Conservation (phyloP, 139 green algal species). For the Chlorella ohadii region DNA sequence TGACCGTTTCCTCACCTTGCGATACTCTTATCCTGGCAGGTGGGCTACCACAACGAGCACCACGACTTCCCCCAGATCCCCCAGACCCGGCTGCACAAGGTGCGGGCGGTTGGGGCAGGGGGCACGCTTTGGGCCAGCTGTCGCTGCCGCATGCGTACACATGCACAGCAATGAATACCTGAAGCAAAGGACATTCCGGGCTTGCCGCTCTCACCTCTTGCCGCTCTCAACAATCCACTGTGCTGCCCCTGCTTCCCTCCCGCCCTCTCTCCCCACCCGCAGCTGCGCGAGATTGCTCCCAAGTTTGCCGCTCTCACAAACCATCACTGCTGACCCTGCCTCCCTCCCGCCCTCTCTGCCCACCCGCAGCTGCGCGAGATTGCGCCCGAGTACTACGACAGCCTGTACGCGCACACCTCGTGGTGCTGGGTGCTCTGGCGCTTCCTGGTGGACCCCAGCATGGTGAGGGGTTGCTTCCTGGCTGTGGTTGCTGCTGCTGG, state of each 20-base stretch:
- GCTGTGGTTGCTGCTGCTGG: no score
- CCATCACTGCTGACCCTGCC: neutral
- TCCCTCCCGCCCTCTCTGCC: neutral
- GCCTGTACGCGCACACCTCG: slow-evolving; percentile 63
- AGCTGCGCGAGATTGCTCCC: no score
- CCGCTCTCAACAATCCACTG: no score
- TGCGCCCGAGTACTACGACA: slow-evolving; percentile 78
- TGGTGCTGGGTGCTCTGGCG: slow-evolving; percentile 72
- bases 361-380: slow-evolving; percentile 59
- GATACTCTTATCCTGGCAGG: no score
- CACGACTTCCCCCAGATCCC: slow-evolving; percentile 85
- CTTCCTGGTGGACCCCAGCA: slow-evolving; percentile 69
- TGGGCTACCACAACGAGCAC: slow-evolving; percentile 85
- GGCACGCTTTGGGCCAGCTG: neutral
- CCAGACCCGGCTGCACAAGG: slow-evolving; percentile 66
- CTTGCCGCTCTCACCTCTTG: no score
- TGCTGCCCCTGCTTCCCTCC: no score
- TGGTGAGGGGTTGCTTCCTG: no score
- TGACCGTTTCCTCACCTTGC: no score
- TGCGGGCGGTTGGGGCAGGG: neutral
- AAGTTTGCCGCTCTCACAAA: no score
- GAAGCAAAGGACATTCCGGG: no score
- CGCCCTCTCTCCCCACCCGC: no score
- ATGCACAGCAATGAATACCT: no score
- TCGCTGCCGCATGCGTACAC: neutral